Evolutionary conservation across 1,284 basidiomycete species (phyloP), one percentile per base, ranked within the genome.

Genomic region (Wolfiporia cocos): DNA sequence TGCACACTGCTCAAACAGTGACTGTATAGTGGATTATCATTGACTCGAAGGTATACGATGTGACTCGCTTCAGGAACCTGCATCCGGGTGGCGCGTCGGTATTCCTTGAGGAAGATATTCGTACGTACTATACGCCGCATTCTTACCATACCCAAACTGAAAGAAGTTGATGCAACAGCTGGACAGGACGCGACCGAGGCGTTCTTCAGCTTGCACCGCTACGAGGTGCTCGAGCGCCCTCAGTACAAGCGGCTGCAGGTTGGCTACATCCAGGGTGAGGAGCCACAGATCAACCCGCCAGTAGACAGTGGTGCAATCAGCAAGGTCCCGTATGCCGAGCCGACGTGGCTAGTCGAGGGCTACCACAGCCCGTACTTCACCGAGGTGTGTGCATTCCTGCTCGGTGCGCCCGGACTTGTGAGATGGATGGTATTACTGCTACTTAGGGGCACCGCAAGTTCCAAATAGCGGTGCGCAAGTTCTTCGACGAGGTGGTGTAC

Each of bases 171-270:
- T 17, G 33, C 33, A 7, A 14, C 56, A 81, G 85, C 83, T 44
- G 88, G 87, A 4, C 73, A 86, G 59, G 90, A 94, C 58, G 88
- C 86, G 3, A 92, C 91, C 1, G 86, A 91, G 41, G 78, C 76
- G 3, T 93, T 93, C 69, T 93, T 83, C 56, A 79, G 83, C 34
- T 74, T 94, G 34, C 91, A 94, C 60, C 72, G 86, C 26, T 74
- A 80, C 46, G 89, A 92, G 53, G 75, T 93, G 12, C 76, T 94
- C 39, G 67, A 73, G 51, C 79, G 79, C 49, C 84, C 83, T 6
- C 81, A 86, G 58, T 91, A 89, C 56, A 60, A 69, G 36, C 77
- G 85, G 19, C 70, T 89, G 6, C 75, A 78, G 48, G 78, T 91
- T 40, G 88, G 86, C 36, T 65, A 69, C 33, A 73, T 94, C 43